Base-by-base conservation (phyloP, 768 basidiomycete species). In the Hypholoma fasciculare region DNA sequence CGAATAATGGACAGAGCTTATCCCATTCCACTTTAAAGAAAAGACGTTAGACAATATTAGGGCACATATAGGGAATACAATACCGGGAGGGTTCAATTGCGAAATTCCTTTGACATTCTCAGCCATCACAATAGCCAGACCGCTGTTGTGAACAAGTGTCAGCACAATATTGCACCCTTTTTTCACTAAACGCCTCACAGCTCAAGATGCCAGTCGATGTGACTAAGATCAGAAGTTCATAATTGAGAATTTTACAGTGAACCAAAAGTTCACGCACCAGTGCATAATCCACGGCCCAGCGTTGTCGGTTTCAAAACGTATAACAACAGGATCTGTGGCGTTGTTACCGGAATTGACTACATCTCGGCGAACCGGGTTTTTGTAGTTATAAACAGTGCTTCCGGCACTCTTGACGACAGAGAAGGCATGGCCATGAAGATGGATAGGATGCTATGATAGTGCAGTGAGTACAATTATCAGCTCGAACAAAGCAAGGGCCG, bases 191-290 rank as follows among this genome's bases (percentile, higher is more conserved):
- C 40, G 42, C 62, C 76, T 57, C 63, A 78, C 75, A 66, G 63
- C 13, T 77, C 68, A 8, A 82, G 65, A 69, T 84, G 83, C 74
- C 79, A 83, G 54, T 83, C 81, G 54, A 83, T 83, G 61, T 83
- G 82, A 58, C 80, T 80, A 40, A 4, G 7, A 44, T 14, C 27
- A 36, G 36, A 20, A 43, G 23, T 58, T 23, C 11, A 49, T 30
- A 23, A 16, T 14, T 12, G 30, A 9, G 7, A 3, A 54, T 13
- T 2, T 34, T 27, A 19, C 11, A 3, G 17, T 19, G 55, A 50
- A 42, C 17, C 27, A 17, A 12, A 47, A 3, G 20, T 23, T 23
- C 23, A 57, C 72, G 13, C 19, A 76, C 76, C 82, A 83, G 61
- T 82, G 82, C 26, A 82, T 58, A 50, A 80, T 71, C 80, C 79